Base-by-base conservation (phyloP, 495 filamentous ascomycete species). In the Neurospora sp. region DNA sequence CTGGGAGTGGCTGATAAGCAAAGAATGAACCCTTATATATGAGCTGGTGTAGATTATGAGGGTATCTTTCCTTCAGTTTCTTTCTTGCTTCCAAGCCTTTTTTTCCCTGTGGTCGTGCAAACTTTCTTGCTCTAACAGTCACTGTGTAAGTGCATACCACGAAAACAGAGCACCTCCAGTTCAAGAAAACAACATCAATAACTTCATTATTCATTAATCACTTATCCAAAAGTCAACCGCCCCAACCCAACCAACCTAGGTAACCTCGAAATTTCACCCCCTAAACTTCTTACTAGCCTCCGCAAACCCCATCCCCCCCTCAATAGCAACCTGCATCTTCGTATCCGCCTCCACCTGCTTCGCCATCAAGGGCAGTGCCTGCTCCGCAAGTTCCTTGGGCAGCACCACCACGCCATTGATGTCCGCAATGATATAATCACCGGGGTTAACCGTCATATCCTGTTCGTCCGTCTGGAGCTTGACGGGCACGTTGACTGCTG, bases 401-500 rank as follows among this genome's bases (percentile, higher is more conserved):
- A 85, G 70, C 9, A 83, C 80, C 0, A 89, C 87, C 0, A 89
- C 87, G 4, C 88, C 88, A 73, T 90, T 86, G 20, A 84, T 59
- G 69, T 90, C 88, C 0, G 81, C 88, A 20, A 90, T 77, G 38
- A 90, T 74, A 72, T 88, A 89, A 73, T 90, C 89, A 0, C 86
- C 88, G 0, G 88, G 88, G 2, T 80, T 75, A 40, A 90, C 82
- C 22, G 79, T 77, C 65, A 85, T 84, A 31, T 86, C 82, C 69
- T 86, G 83, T 69, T 80, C 81, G 35, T 82, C 80, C 7, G 79
- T 79, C 75, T 81, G 76, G 40, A 83, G 71, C 73, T 80, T 80
- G 31, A 85, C 81, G 0, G 82, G 72, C 22, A 80, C 80, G 72
- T 85, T 78, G 70, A 86, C 82, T 35, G 79, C 84, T 27, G 79